Evolutionary conservation across 2,329 filamentous ascomycete species (phyloP).

Genomic region (Pseudogymnoascus sp.): DNA sequence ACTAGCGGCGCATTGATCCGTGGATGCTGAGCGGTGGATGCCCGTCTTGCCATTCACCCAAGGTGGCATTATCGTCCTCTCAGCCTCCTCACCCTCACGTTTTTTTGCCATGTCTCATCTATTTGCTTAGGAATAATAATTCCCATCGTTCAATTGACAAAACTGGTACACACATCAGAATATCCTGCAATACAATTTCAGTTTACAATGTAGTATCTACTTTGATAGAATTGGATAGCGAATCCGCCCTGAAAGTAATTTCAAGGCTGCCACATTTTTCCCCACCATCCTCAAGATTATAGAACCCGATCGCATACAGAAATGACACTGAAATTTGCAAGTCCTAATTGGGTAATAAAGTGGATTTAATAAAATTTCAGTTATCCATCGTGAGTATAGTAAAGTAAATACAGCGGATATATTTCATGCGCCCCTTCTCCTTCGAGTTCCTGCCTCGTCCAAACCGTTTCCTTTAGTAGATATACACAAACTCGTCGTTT

Average conservation of each 20-base stretch:
- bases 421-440: background rate
- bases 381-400: background rate
- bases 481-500: conserved; percentile 63
- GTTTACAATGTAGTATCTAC: background rate
- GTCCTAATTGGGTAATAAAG: background rate
- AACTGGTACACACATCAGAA: background rate
- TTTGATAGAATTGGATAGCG: background rate
- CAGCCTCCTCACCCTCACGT: too few species aligned
- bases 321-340: background rate
- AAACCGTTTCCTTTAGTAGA: conserved; percentile 36
- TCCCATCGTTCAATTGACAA: background rate
- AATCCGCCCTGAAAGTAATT: background rate
- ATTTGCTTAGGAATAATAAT: background rate
- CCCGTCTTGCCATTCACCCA: background rate
- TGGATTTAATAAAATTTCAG: background rate
- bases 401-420: background rate
- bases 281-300: background rate
- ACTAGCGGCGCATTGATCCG: background rate
- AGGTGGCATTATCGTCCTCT: too few species aligned
- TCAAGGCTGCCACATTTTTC: background rate
- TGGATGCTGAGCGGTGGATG: background rate
- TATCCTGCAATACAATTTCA: background rate
- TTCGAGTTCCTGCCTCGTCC: background rate
- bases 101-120: too few species aligned
- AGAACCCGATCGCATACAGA: background rate